Percentiles rank a stretch among this genome's conserved stretches.
Conservation (phyloP, 352 stramenopile genomes). For the Phytophthora tubulina region DNA sequence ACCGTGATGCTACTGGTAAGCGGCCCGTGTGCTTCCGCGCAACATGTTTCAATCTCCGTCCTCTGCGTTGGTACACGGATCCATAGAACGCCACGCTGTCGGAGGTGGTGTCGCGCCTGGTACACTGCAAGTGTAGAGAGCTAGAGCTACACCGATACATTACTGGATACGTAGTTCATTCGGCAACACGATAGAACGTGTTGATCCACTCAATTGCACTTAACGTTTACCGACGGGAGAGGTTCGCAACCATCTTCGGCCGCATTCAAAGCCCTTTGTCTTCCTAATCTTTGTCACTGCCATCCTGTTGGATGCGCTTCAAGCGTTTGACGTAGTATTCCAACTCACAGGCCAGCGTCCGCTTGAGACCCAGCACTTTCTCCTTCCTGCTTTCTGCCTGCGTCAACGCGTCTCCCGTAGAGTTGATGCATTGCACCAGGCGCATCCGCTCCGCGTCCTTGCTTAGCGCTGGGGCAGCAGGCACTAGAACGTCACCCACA, state of each 20-base stretch:
- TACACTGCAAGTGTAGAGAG: too few relatives aligned
- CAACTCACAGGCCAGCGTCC: slow-evolving; percentile 16
- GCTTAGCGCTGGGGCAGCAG: background rate
- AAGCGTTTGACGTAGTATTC: slow-evolving; percentile 24
- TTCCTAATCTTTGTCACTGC: slow-evolving; percentile 4
- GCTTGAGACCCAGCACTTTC: slow-evolving; percentile 9
- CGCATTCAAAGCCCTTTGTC: background rate
- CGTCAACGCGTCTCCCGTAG: slow-evolving; percentile 1
- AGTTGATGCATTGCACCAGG: slow-evolving; percentile 24
- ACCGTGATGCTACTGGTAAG: too few relatives aligned
- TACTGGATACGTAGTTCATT: too few relatives aligned
- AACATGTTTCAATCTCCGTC: too few relatives aligned
- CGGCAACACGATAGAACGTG: too few relatives aligned
- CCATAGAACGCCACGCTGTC: too few relatives aligned
- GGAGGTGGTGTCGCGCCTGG: background rate
- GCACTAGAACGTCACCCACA: background rate
- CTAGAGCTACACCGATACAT: too few relatives aligned
- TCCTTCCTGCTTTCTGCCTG: slow-evolving; percentile 15
- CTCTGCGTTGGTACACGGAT: too few relatives aligned
- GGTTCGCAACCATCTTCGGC: too few relatives aligned
- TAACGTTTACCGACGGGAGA: too few relatives aligned
- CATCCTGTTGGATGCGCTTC: slow-evolving; percentile 15
- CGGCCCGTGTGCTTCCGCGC: too few relatives aligned
- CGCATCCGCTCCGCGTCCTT: slow-evolving; percentile 11
- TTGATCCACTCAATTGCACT: too few relatives aligned